phyloP scores from a whole-genome alignment of 176 grass and related monocot species.

The Hsuehochloa calcarea region DNA sequence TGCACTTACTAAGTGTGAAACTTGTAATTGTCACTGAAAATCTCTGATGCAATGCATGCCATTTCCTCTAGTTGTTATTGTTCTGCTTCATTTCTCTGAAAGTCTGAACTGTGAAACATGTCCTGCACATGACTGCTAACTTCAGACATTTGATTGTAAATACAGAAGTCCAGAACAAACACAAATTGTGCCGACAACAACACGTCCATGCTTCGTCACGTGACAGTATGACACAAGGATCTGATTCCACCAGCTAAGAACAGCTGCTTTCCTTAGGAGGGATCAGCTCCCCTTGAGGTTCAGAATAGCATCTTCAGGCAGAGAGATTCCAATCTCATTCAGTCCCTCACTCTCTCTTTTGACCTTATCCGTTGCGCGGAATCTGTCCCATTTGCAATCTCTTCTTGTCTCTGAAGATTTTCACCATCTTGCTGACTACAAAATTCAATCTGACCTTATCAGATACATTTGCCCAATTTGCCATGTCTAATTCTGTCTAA shows the following conservation, averaged over 20 bases:
- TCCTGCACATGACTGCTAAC: background rate
- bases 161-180: background rate
- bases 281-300: conserved; percentile 13
- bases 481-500: background rate
- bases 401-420: background rate
- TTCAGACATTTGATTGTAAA: background rate
- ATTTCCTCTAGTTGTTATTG: background rate
- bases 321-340: conserved; percentile 17
- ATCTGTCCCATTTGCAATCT: conserved; percentile 18
- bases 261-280: background rate
- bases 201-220: conserved; percentile 16
- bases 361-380: background rate
- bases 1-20: background rate
- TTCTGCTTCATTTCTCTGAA: background rate
- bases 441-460: background rate
- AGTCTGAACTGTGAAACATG: background rate
- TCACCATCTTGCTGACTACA: background rate
- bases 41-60: background rate
- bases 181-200: conserved; percentile 14
- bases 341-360: conserved; percentile 7
- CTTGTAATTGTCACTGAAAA: background rate
- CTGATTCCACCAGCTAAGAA: conserved; percentile 31
- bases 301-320: conserved; percentile 40
- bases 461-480: background rate
- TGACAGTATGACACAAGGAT: conserved; percentile 12